Percentiles rank a stretch among this genome's conserved stretches.
Conservation (phyloP, 768 basidiomycete species). For the Daedaleopsis sinensis region DNA sequence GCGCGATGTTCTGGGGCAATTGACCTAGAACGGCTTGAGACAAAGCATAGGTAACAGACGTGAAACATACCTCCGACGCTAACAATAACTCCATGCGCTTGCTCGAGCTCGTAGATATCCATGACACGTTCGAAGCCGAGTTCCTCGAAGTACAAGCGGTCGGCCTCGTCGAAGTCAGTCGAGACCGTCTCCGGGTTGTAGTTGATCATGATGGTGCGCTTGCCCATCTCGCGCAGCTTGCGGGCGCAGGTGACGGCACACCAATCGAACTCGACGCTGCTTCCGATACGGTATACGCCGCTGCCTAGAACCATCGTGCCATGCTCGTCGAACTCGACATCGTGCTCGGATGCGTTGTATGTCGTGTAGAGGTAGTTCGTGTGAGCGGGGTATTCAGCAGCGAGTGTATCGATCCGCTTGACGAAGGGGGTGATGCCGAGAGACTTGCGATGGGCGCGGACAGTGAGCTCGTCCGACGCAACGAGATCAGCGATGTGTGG, state of each 20-base stretch:
- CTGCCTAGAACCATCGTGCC: slow-evolving; percentile 99
- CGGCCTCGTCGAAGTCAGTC: slow-evolving; percentile 99
- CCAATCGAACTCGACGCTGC: slow-evolving; percentile 99
- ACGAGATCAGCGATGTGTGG: slow-evolving; percentile 86
- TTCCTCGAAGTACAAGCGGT: slow-evolving; percentile 97
- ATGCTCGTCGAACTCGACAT: slow-evolving; percentile 93
- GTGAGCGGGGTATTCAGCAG: slow-evolving; percentile 97
- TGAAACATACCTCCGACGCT: slow-evolving; percentile 80
- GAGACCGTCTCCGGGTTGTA: slow-evolving; percentile 99
- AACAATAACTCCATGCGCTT: slow-evolving; percentile 91
- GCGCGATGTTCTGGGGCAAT: slow-evolving; percentile 97
- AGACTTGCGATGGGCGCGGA: slow-evolving; percentile 86
- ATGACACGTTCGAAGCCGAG: slow-evolving; percentile 97
- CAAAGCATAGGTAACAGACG: not conserved
- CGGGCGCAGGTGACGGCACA: slow-evolving; percentile 99
- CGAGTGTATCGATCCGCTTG: slow-evolving; percentile 98
- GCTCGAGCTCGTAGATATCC: slow-evolving; percentile 98
- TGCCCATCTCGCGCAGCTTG: slow-evolving; percentile 89
- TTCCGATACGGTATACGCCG: slow-evolving; percentile 98
- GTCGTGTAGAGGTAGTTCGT: slow-evolving; percentile 99
- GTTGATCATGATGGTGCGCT: slow-evolving; percentile 98
- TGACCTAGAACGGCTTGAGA: slow-evolving; percentile 58
- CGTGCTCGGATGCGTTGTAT: slow-evolving; percentile 95
- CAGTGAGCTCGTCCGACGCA: slow-evolving; percentile 68
- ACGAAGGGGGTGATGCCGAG: slow-evolving; percentile 93